These are phyloP conservation scores for Beta corolliflora DNA, from an alignment of 179 eudicot genomes.

Conservation along the genomic window DNA sequence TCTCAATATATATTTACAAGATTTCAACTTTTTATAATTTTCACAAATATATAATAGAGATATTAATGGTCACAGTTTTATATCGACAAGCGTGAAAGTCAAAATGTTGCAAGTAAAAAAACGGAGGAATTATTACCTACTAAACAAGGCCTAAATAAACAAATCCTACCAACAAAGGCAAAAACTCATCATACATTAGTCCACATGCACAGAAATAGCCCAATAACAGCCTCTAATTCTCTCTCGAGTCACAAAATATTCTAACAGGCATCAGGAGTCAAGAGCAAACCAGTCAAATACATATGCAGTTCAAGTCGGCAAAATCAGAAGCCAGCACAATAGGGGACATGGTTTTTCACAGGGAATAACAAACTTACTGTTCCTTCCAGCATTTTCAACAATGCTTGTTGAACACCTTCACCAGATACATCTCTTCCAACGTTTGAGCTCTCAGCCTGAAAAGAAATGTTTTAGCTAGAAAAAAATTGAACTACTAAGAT, in stretches of 20 bases:
- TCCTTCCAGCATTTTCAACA: slow-evolving; percentile 94
- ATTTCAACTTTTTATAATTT: no score
- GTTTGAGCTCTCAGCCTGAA: slow-evolving; percentile 80
- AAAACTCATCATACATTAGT: neutral
- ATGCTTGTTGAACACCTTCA: slow-evolving; percentile 98
- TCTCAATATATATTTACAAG: no score
- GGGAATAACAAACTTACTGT: slow-evolving; percentile 28
- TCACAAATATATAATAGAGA: no score
- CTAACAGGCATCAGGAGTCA: neutral
- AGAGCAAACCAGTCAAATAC: neutral
- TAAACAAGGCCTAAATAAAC: neutral
- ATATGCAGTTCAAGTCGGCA: neutral
- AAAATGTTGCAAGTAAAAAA: no score
- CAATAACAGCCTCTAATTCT: neutral
- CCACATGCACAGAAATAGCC: neutral
- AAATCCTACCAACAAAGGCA: neutral
- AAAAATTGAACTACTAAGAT: neutral
- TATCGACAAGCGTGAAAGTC: no score
- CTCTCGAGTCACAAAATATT: neutral
- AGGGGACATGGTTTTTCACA: neutral
- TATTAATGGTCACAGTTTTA: no score
- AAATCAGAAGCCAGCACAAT: neutral
- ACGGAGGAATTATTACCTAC: neutral
- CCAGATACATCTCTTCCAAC: slow-evolving; percentile 96
- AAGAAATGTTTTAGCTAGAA: neutral